phyloP scores from a whole-genome alignment of 345 rosid species.

The Orychophragmus violaceus region DNA sequence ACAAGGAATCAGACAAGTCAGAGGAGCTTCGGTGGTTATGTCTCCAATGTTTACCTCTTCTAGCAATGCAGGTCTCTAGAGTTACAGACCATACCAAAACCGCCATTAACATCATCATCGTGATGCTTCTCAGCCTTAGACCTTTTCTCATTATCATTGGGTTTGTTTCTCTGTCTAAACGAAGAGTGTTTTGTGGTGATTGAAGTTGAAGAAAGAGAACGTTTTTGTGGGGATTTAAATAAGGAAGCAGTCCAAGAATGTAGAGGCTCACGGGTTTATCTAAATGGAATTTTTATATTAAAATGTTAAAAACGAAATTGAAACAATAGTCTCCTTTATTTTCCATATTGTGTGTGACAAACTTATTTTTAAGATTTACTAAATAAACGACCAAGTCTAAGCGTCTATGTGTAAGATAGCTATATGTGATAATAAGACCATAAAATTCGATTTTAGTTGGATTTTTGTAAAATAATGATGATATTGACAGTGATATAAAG shows the following conservation, averaged over 20 bases:
- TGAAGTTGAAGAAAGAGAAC: conserved; percentile 22
- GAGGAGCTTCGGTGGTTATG: conserved; percentile 31
- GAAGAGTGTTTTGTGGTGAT: conserved; percentile 12
- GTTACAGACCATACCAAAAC: conserved; percentile 62
- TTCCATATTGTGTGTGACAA: neutral
- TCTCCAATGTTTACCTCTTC: conserved; percentile 84
- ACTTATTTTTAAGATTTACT: neutral
- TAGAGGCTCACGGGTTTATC: conserved; percentile 34
- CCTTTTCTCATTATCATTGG: conserved; percentile 32
- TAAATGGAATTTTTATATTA: neutral
- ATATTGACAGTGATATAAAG: conserved; percentile 12
- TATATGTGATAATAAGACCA: conserved; percentile 11
- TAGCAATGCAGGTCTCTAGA: conserved; percentile 69
- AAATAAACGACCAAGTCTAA: neutral
- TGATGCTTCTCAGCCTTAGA: conserved; percentile 40
- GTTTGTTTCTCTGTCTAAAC: neutral
- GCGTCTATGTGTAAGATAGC: neutral
- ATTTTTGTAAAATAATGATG: conserved; percentile 10
- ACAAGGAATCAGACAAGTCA: conserved; percentile 38
- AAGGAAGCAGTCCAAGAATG: conserved; percentile 36
- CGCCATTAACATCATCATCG: conserved; percentile 50
- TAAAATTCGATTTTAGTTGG: conserved; percentile 7
- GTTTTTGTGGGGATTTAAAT: conserved; percentile 35
- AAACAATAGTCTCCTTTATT: neutral
- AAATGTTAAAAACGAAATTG: neutral